These are phyloP conservation scores for Aquilaria yunnanensis DNA, from an alignment of 345 rosid genomes.

Conservation along the genomic window DNA sequence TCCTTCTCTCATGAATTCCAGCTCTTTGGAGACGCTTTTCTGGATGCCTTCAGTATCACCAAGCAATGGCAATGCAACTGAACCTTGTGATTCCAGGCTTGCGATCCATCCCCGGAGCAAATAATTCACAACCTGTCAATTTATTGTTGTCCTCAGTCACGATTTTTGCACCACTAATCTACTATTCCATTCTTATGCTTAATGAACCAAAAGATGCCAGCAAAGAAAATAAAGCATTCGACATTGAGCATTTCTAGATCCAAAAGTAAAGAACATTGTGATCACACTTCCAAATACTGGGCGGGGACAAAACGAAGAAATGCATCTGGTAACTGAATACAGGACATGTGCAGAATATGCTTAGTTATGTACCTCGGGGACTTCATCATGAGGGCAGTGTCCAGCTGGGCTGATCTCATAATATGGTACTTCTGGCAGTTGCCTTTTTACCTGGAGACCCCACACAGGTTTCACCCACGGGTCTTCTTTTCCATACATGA, in stretches of 20 bases:
- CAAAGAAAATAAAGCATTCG: too few relatives aligned
- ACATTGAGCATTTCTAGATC: too few relatives aligned
- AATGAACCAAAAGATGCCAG: too few relatives aligned
- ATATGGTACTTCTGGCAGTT: conserved; percentile 72
- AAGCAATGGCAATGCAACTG: conserved; percentile 48
- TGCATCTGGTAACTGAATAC: too few relatives aligned
- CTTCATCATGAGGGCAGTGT: conserved; percentile 99
- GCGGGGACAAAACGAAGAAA: too few relatives aligned
- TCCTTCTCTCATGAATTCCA: conserved; percentile 70
- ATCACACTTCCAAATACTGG: too few relatives aligned
- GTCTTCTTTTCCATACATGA: conserved; percentile 90
- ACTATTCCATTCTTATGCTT: too few relatives aligned
- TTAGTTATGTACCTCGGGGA: conserved; percentile 68
- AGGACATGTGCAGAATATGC: neutral
- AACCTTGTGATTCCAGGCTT: conserved; percentile 61
- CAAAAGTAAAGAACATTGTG: too few relatives aligned
- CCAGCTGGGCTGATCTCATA: conserved; percentile 98
- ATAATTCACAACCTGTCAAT: conserved; percentile 65
- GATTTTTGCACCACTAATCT: too few relatives aligned
- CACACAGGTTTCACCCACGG: conserved; percentile 97
- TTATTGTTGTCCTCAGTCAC: too few relatives aligned
- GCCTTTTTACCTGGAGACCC: conserved; percentile 73
- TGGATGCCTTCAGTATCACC: conserved; percentile 33
- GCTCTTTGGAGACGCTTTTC: conserved; percentile 28
- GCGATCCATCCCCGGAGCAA: conserved; percentile 82